Evolutionary conservation across 371 early-diverging fungal species (phyloP), one percentile per base, ranked within the genome.

Genomic region (Lichtheimia ramosa): DNA sequence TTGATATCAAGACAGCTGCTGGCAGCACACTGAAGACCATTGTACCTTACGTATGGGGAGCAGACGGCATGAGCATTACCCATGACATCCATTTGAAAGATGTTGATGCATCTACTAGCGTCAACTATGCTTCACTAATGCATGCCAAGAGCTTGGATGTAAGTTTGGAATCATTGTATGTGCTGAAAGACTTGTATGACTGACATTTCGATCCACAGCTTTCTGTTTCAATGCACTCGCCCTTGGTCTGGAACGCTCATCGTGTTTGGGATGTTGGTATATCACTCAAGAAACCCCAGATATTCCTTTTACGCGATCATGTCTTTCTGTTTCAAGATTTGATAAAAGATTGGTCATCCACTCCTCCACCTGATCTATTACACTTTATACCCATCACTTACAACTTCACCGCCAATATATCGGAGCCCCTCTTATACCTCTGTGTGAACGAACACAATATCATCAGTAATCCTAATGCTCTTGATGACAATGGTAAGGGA

Each of bases 361-460:
- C 83, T 14, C 72, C 71, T 28, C 67, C 87, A 3, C 68, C 74
- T 1, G 85, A 87, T 27, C 65, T 85, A 48, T 69, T 84, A 0
- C 81, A 86, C 60, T 92, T 92, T 69, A 81, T 89, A 40, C 93
- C 94, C 2, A 83, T 85, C 48, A 77, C 74, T 10, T 93, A 93
- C 66, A 64, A 66, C 14, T 63, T 91, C 49, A 70, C 79, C 18
- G 66, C 89, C 23, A 64, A 68, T 2, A 58, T 91, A 10, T 74
- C 78, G 3, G 76, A 88, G 25, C 79, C 86, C 20, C 69, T 74
- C 23, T 60, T 92, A 5, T 81, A 76, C 56, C 75, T 92, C 5
- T 92, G 88, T 66, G 84, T 88, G 16, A 95, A 95, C 60, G 90
- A 90, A 52, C 82, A 87, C 58, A 93, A 95, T 70, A 86, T 95